Evolutionary conservation across 1,284 basidiomycete species (phyloP), one percentile per base, ranked within the genome.

Genomic region (Coniophora puteana): DNA sequence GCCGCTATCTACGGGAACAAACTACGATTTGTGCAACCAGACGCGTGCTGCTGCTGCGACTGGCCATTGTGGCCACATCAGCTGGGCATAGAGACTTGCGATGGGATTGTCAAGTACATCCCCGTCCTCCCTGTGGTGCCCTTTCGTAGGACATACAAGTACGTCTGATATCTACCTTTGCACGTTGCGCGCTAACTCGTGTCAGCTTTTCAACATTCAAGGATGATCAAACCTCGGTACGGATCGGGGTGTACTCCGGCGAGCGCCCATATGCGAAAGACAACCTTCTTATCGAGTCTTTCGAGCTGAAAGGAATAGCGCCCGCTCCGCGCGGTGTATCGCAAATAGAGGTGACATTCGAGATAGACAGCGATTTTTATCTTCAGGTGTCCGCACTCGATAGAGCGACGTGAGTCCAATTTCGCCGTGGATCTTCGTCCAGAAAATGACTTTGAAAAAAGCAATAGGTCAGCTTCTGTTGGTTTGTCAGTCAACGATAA

Each of bases 21-120:
- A n/a, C n/a, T n/a, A n/a, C n/a, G n/a, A n/a, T n/a, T n/a, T n/a
- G n/a, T n/a, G n/a, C n/a, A n/a, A n/a, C n/a, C n/a, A n/a, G n/a
- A n/a, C n/a, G n/a, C n/a, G n/a, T n/a, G n/a, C n/a, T 61, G 95
- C 93, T 77, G 94, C 98, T 41, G 79, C 98, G 33, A 88, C 93
- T 43, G 95, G 95, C 41, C 91, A 94, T 59, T 93, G 97, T 47
- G 96, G 91, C 39, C 93, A 98, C 63, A 94, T 99, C 54, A 76
- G 0, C 85, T 95, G 50, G 91, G 91, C 76, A 95, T 96, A 54
- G 90, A 96, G 73, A 98, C 95, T 8, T 89, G 96, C 47, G 95
- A 95, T 58, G 95, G 95, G 65, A 97, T 99, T n/a, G n/a, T n/a
- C n/a, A n/a, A n/a, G n/a, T n/a, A n/a, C n/a, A n/a, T n/a, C n/a